Evolutionary conservation across 1,284 basidiomycete species (phyloP), one percentile per base, ranked within the genome.

Genomic region (Ustilago trichophora): DNA sequence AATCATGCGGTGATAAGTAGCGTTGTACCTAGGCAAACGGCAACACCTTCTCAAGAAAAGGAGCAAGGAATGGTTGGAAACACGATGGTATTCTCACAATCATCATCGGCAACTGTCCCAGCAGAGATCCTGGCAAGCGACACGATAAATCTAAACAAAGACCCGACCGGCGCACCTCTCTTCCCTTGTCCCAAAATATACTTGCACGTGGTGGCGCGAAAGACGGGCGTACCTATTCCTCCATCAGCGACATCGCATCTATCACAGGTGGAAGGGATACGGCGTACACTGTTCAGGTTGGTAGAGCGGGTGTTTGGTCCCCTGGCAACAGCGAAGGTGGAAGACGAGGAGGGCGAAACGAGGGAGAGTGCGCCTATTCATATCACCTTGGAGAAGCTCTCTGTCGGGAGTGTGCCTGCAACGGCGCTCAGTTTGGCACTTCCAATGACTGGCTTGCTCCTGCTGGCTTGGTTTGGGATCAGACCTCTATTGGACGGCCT

Each of bases 161-260:
- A 52, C 24, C 13, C n/a, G 0, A 19, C 7, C 0, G 22, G 2
- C 3, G 47, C 35, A 6, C 40, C 48, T 2, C 15, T 15, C 2
- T 70, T 60, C 35, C 67, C 67, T 0, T 70, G 67, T 33, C 31
- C 56, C 0, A 59, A 43, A 7, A 3, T 65, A 6, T 70, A 44
- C 19, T 32, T 70, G 5, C 56, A 60, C 38, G 25, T 70, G 16
- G 42, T 47, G 24, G 43, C 44, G 6, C 7, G 25, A 4, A 19
- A 36, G 16, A 31, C 42, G 0, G 66, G 66, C 1, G 26, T 69
- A 3, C 15, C 40, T 3, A 64, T 64, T 26, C 65, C 57, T 1
- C 22, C 38, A 0, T n/a, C n/a, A n/a, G n/a, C n/a, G n/a, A n/a
- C n/a, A n/a, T n/a, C n/a, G n/a, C n/a, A n/a, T n/a, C n/a, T n/a